A percentile compares a stretch with the other conserved stretches of the same genome.
Evolutionary conservation across 1,139 yeast species (phyloP).

Genomic region (Arxiozyma slooffiae): DNA sequence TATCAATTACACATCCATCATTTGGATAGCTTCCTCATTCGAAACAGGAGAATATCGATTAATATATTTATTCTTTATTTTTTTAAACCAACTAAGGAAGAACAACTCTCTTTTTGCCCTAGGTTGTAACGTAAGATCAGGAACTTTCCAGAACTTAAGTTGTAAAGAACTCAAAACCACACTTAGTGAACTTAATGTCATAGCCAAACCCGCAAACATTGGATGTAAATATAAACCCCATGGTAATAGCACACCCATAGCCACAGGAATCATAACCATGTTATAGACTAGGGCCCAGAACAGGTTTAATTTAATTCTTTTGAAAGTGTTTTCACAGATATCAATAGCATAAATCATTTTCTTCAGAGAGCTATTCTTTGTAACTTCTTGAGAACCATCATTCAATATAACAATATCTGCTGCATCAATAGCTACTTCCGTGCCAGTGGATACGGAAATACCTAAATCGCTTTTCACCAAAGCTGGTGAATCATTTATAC

Average conservation of each 20-base stretch:
- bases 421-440: slow-evolving; percentile 92
- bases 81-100: neutral
- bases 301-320: slow-evolving; percentile 69
- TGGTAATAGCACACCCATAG: slow-evolving; percentile 84
- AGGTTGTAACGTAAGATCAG: slow-evolving; percentile 13
- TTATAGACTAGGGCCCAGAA: slow-evolving; percentile 84
- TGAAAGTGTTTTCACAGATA: slow-evolving; percentile 60
- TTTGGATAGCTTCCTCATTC: neutral
- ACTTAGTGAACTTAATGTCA: slow-evolving; percentile 87
- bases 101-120: neutral
- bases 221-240: slow-evolving; percentile 72
- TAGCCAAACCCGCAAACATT: slow-evolving; percentile 84
- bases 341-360: slow-evolving; percentile 69
- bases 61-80: neutral
- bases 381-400: slow-evolving; percentile 14
- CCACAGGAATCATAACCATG: slow-evolving; percentile 81
- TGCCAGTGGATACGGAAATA: slow-evolving; percentile 82
- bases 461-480: slow-evolving; percentile 83
- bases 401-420: slow-evolving; percentile 79
- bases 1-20: neutral
- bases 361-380: slow-evolving; percentile 36
- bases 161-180: slow-evolving; percentile 74
- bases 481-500: slow-evolving; percentile 95
- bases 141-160: slow-evolving; percentile 54
- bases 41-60: neutral